A percentile compares a stretch with the other conserved stretches of the same genome.
Conservation (phyloP, 345 rosid species). For the Sapria himalayana region DNA sequence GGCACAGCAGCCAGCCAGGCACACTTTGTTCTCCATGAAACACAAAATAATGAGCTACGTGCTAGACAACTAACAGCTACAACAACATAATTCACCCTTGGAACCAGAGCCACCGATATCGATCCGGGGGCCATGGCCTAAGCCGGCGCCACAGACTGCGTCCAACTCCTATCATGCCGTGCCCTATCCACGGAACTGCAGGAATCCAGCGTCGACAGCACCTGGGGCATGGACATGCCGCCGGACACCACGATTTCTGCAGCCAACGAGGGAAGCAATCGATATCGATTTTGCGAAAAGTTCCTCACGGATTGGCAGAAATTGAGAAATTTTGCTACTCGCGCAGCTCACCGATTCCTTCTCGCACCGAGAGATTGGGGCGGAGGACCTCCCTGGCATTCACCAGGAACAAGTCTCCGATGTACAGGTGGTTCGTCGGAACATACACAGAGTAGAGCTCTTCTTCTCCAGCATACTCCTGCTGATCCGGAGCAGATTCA, state of each 20-base stretch:
- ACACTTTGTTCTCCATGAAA: too few relatives aligned
- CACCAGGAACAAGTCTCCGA: slow-evolving; percentile 81
- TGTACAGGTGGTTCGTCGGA: slow-evolving; percentile 94
- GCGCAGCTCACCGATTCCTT: slow-evolving; percentile 73
- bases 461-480: slow-evolving; percentile 79
- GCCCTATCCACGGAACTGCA: slow-evolving; percentile 34
- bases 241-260: slow-evolving; percentile 95
- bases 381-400: slow-evolving; percentile 70
- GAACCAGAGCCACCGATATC: too few relatives aligned
- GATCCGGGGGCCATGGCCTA: too few relatives aligned
- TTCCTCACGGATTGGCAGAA: too few relatives aligned
- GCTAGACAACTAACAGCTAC: too few relatives aligned
- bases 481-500: slow-evolving; percentile 10
- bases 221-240: slow-evolving; percentile 97
- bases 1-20: too few relatives aligned
- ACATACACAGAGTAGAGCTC: slow-evolving; percentile 92
- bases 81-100: too few relatives aligned
- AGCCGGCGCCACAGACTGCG: too few relatives aligned
- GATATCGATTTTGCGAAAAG: too few relatives aligned
- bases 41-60: too few relatives aligned
- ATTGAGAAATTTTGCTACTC: too few relatives aligned
- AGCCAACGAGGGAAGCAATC: slow-evolving; percentile 11
- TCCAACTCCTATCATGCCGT: slow-evolving; percentile 35
- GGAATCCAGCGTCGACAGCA: slow-evolving; percentile 44
- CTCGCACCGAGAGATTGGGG: slow-evolving; percentile 87